Conservation (phyloP, 2,329 filamentous ascomycete species). For the Verticillium nubilum region DNA sequence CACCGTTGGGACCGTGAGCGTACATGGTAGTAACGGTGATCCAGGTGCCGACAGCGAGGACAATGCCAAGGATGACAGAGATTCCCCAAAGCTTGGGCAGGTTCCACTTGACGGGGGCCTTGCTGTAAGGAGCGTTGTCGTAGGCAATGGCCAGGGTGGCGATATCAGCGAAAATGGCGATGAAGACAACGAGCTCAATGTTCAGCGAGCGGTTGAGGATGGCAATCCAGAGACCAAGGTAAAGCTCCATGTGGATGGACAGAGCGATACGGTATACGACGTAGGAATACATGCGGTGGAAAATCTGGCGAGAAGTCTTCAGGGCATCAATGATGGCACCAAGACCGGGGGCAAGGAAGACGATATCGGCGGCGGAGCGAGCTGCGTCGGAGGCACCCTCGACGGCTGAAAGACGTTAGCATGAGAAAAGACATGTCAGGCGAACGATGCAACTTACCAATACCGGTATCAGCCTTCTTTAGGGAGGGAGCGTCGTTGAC, state of each 20-base stretch:
- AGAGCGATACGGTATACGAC: conserved; percentile 92
- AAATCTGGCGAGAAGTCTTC: conserved; percentile 90
- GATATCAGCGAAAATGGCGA: conserved; percentile 91
- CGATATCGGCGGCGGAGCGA: conserved; percentile 86
- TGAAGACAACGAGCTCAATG: conserved; percentile 85
- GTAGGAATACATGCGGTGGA: conserved; percentile 96
- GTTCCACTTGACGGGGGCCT: conserved; percentile 90
- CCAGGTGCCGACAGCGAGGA: conserved; percentile 81
- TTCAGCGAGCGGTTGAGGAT: conserved; percentile 81
- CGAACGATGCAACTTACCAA: conserved; percentile 38
- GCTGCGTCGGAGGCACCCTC: conserved; percentile 89
- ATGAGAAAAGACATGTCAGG: neutral
- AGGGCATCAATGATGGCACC: conserved; percentile 89
- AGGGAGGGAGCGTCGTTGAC: conserved; percentile 90
- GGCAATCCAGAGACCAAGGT: conserved; percentile 86
- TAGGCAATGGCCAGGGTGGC: conserved; percentile 90
- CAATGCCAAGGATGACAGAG: conserved; percentile 75
- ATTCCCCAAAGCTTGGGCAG: conserved; percentile 91
- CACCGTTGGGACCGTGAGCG: conserved; percentile 61
- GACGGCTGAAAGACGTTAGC: conserved; percentile 42
- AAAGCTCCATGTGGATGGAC: conserved; percentile 86
- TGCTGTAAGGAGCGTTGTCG: conserved; percentile 81
- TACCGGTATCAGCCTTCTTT: conserved; percentile 95
- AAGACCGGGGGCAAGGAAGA: conserved; percentile 86
- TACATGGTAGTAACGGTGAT: conserved; percentile 84